Evolutionary conservation across 208 protist genomes (phyloP).

Genomic region (Leptomonas pyrrhocoris): DNA sequence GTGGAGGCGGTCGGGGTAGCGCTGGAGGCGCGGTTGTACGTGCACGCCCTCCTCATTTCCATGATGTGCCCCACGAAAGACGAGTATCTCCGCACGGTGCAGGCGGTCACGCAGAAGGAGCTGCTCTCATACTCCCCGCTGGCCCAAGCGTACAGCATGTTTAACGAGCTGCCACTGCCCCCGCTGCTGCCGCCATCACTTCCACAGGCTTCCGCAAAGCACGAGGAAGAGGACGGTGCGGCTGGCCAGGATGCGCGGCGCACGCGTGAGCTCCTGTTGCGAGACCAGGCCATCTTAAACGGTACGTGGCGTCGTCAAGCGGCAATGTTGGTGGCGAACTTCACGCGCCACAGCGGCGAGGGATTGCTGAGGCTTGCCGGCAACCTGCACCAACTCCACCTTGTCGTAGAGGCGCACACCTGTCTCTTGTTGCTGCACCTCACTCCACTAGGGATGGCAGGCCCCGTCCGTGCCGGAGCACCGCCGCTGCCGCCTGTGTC

Average conservation of each 20-base stretch:
- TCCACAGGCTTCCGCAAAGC: neutral
- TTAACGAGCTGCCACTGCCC: constrained; percentile 76
- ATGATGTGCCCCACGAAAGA: constrained; percentile 89
- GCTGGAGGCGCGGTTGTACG: constrained; percentile 53
- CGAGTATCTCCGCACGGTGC: constrained; percentile 63
- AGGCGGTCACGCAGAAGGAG: constrained; percentile 60
- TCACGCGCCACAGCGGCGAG: constrained; percentile 59
- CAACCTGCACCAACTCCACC: constrained; percentile 40
- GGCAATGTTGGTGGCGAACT: constrained; percentile 65
- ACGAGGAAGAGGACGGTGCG: constrained; percentile 3
- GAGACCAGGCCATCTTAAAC: constrained; percentile 26
- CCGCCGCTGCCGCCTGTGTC: constrained; percentile 22
- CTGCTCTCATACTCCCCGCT: constrained; percentile 62
- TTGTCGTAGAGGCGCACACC: constrained; percentile 68
- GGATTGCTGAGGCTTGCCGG: constrained; percentile 58
- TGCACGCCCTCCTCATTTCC: constrained; percentile 81
- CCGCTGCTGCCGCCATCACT: constrained; percentile 39
- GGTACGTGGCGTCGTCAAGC: constrained; percentile 61
- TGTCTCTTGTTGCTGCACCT: constrained; percentile 73
- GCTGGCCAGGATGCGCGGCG: neutral
- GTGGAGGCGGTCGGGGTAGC: constrained; percentile 68
- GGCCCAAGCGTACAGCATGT: constrained; percentile 81
- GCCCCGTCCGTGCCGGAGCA: constrained; percentile 24
- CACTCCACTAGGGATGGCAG: constrained; percentile 36
- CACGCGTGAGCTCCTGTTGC: constrained; percentile 1